Evolutionary conservation across 371 early-diverging fungal genomes (phyloP), one percentile per base, ranked within the genome.

Genomic region (Mortierella sp.): DNA sequence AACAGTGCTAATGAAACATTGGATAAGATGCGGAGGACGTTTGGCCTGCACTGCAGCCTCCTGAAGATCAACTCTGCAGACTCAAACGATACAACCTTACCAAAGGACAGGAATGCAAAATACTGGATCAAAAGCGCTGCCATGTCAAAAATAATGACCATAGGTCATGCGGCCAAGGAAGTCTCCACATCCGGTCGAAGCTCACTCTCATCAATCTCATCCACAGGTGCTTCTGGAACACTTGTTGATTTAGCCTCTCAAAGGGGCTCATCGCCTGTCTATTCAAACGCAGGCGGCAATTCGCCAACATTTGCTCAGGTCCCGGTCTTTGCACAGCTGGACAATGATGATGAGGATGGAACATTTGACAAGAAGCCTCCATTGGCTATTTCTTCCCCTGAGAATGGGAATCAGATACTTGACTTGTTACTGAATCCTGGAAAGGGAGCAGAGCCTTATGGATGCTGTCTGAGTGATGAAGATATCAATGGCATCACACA

Each of bases 41-140:
- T 92, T 73, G 90, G 90, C 7, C 67, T 90, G 41, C 83, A 91
- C 62, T 90, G 90, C 67, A 84, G 85, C 34, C 55, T 90, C 31
- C 64, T 92, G 21, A 78, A 81, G 61, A 72, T 91, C 74, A 87
- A 88, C 61, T 86, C 90, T 23, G 74, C 64, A 12, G 61, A 72
- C 46, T 66, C 67, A 3, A 42, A 53, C 26, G 16, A 52, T 12
- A 23, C 79, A 6, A 27, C 64, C 1, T 52, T 76, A 5, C 54
- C 42, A 12, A 71, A 66, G 49, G 54, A 65, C 38, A 64, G 71
- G 43, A 60, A 74, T 42, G 64, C 66, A 8, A 48, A 61, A 21
- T 42, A 57, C n/a, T 74, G 76, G 76, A 52, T 45, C 39, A 68
- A 30, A 31, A 61, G 50, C 14, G 66, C 65, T 0, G 69, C 76